These are phyloP conservation scores for Carnegiea gigantea DNA, from an alignment of 179 eudicot species.

Conservation along the genomic window DNA sequence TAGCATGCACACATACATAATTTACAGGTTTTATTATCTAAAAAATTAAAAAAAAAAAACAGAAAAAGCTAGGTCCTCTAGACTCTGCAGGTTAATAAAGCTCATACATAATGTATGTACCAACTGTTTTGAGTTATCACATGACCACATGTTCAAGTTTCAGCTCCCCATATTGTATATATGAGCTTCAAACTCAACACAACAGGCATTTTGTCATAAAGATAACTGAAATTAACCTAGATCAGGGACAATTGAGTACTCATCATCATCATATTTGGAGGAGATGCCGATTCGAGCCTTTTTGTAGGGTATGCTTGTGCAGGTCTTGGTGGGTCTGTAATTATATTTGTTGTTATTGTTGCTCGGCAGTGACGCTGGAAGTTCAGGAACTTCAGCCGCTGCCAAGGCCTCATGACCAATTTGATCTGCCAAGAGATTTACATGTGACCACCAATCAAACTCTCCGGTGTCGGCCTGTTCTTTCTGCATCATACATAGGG, in stretches of 20 bases:
- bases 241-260: slow-evolving; percentile 86
- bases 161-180: neutral
- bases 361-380: slow-evolving; percentile 47
- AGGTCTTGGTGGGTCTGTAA: slow-evolving; percentile 36
- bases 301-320: slow-evolving; percentile 44
- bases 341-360: slow-evolving; percentile 35
- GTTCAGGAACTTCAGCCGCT: slow-evolving; percentile 93
- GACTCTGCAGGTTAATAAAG: neutral
- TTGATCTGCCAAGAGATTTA: slow-evolving; percentile 62
- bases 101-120: neutral
- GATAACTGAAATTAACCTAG: slow-evolving; percentile 52
- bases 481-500: slow-evolving; percentile 28
- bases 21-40: neutral
- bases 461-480: slow-evolving; percentile 63
- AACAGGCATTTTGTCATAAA: neutral
- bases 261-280: slow-evolving; percentile 49
- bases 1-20: neutral
- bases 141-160: neutral
- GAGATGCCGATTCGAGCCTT: slow-evolving; percentile 63
- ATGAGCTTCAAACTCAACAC: neutral
- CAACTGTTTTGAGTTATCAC: neutral
- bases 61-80: no score
- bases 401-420: slow-evolving; percentile 44
- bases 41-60: no score
- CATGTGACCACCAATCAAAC: slow-evolving; percentile 71